Evolutionary conservation across 75 land plant genomes (phyloP), one percentile per base, ranked within the genome.

Genomic region (Gnetum montanum): DNA sequence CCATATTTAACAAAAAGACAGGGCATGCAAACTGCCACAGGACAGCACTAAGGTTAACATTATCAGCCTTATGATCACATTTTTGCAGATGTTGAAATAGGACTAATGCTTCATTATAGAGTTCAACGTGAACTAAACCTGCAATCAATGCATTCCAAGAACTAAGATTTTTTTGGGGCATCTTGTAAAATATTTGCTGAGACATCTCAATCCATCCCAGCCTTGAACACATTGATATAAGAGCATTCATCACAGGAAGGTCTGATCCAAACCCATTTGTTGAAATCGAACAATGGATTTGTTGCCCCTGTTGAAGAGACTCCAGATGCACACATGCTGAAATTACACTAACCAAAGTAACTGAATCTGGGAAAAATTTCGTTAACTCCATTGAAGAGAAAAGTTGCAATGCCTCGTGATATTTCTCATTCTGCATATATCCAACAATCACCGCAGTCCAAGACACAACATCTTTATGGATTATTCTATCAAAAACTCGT

Each of bases 401-500:
- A 3, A 66, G 19, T 53, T 44, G 25, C 34, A 70, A 43, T 8
- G 69, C 73, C 44, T 59, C 68, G 30, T 49, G 19, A 13, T 34
- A 35, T 3, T 25, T 13, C 10, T 68, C 74, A 34, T 60, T 46
- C 5, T 48, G 22, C 16, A 68, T 58, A 60, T 65, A 60, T 20
- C 69, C 70, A 20, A 13, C 43, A 2, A 75, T 15, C 40, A 75
- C 6, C 2, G 46, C 46, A 47, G 63, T 69, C 78, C 72, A 69
- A 26, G 72, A 75, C 2, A 61, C 48, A 37, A 63, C 52, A 47
- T 74, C 77, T n/a, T 61, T 56, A 8, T 26, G 5, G 1, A 5
- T 15, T 70, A 72, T 72, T 26, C 20, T 28, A 28, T 55, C 31
- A 49, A 72, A 72, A 41, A 72, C 60, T 34, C 20, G 45, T 45